These are phyloP conservation scores for Pythium brassicae DNA, from an alignment of 352 stramenopile species.

Conservation along the genomic window DNA sequence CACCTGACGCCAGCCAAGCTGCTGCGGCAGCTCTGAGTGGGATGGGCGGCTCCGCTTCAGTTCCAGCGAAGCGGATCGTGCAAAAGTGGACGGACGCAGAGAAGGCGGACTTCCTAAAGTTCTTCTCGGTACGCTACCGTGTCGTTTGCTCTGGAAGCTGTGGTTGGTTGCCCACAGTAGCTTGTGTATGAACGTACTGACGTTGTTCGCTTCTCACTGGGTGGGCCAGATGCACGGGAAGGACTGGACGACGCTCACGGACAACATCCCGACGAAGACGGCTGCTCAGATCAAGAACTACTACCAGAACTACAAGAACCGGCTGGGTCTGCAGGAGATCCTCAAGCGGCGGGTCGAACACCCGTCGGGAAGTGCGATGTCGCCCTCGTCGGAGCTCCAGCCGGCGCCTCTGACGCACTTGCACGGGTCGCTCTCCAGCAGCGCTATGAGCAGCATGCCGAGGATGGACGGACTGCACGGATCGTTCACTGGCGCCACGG, in stretches of 20 bases:
- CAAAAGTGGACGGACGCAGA: conserved; percentile 90
- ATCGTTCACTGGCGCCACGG: conserved; percentile 1
- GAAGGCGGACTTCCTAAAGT: conserved; percentile 86
- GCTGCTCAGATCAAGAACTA: conserved; percentile 91
- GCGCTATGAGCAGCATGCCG: conserved; percentile 1
- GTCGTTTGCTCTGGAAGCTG: no score
- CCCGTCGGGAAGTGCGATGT: conserved; percentile 1
- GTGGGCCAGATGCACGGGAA: conserved; percentile 72
- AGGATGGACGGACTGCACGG: conserved; percentile 1
- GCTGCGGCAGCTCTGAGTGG: not conserved
- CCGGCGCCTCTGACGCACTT: conserved; percentile 11
- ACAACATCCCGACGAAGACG: conserved; percentile 88
- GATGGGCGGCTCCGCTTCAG: conserved; percentile 4
- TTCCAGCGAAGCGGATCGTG: conserved; percentile 70
- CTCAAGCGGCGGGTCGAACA: conserved; percentile 75
- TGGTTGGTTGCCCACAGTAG: no score
- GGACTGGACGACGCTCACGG: conserved; percentile 82
- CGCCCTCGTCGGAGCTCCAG: conserved; percentile 8
- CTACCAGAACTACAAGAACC: conserved; percentile 93
- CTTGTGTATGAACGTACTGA: conserved; percentile 4
- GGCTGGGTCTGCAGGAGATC: conserved; percentile 84
- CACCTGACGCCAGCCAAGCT: not conserved
- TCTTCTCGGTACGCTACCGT: conserved; percentile 84
- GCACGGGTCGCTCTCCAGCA: not conserved
- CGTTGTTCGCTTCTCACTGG: conserved; percentile 7